Conservation (phyloP, 352 stramenopile genomes). For the Phytophthora sp. region DNA sequence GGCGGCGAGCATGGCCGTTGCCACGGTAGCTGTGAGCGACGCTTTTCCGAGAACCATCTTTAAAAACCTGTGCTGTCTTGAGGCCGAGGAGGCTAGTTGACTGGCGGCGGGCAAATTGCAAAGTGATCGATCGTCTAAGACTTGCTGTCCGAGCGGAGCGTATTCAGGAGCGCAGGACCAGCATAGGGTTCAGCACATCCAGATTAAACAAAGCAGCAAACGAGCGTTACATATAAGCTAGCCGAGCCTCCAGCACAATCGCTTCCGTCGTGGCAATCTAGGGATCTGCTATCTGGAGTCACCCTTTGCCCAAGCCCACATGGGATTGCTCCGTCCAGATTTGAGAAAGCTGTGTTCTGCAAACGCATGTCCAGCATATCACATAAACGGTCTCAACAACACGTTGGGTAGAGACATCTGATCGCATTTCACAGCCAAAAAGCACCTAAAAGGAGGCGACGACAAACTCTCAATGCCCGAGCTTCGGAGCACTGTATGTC, state of each 20-base stretch:
- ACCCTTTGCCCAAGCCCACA: constrained; percentile 1
- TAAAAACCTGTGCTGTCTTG: constrained; percentile 22
- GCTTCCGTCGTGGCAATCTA: constrained; percentile 7
- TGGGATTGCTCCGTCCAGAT: constrained; percentile 15
- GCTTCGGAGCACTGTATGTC: no score
- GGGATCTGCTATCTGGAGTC: constrained; percentile 14
- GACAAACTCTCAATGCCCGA: no score
- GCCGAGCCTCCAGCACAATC: not conserved
- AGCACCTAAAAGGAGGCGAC: no score
- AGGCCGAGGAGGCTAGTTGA: constrained; percentile 7
- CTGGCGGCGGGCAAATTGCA: constrained; percentile 20
- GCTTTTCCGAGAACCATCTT: constrained; percentile 26
- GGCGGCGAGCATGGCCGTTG: constrained; percentile 18
- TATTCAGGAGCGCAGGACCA: no score
- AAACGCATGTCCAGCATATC: not conserved
- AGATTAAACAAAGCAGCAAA: constrained; percentile 3
- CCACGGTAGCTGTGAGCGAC: constrained; percentile 14
- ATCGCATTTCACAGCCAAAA: no score
- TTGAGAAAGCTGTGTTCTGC: constrained; percentile 12
- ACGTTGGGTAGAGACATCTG: constrained; percentile 3
- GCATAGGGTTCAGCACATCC: constrained; percentile 1
- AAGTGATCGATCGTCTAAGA: constrained; percentile 9
- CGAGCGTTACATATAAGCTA: constrained; percentile 1
- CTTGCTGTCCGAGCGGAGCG: constrained; percentile 15
- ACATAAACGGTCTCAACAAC: constrained; percentile 1